These are phyloP conservation scores for Colletotrichum destructivum DNA, from an alignment of 2,329 filamentous ascomycete genomes.

Conservation along the genomic window DNA sequence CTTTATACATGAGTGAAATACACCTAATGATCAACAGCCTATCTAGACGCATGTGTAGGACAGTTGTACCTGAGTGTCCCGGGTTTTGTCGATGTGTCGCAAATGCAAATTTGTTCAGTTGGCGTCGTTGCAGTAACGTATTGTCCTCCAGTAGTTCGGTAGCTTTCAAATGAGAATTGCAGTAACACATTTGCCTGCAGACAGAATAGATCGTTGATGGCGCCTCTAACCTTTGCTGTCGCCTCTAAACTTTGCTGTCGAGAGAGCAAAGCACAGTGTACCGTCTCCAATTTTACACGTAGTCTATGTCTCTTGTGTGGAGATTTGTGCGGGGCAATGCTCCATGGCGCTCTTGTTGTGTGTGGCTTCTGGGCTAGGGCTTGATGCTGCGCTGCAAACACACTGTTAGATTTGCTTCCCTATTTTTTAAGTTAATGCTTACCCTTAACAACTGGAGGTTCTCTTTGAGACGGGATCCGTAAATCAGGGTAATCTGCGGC, in stretches of 20 bases:
- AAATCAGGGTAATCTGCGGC: not conserved
- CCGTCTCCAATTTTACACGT: not conserved
- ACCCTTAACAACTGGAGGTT: not conserved
- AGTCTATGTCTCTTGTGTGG: not conserved
- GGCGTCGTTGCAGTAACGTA: not conserved
- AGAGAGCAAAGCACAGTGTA: not conserved
- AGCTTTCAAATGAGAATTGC: not conserved
- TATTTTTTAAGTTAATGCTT: not conserved
- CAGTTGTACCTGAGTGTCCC: not conserved
- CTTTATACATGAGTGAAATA: not conserved
- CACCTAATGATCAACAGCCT: not conserved
- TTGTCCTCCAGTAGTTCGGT: not conserved
- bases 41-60: not conserved
- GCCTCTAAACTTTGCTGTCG: not conserved
- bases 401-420: not conserved
- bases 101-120: not conserved
- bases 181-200: not conserved
- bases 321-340: not conserved
- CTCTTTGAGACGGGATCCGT: not conserved
- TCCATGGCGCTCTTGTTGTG: not conserved
- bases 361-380: not conserved
- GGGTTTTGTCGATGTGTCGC: not conserved
- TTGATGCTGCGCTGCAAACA: not conserved
- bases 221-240: not conserved
- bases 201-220: not conserved